Conservation (phyloP, 1,284 basidiomycete species). For the Ceratobasidium sp. region DNA sequence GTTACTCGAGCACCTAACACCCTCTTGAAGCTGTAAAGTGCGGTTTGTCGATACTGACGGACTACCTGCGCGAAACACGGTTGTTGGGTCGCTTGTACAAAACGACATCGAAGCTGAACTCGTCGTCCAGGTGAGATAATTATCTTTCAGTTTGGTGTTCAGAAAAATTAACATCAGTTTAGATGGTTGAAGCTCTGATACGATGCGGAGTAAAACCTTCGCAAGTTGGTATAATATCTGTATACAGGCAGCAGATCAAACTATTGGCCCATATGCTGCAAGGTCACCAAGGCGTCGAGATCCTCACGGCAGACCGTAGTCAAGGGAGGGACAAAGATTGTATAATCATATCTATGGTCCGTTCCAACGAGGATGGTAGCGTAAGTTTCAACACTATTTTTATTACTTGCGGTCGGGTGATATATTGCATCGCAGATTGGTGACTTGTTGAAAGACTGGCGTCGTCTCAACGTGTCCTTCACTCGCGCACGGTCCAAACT, state of each 20-base stretch:
- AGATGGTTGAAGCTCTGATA: constrained; percentile 67
- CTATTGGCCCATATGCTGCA: constrained; percentile 71
- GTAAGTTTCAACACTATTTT: constrained; percentile 59
- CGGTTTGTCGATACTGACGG: constrained; percentile 94
- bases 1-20: neutral
- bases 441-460: constrained; percentile 93
- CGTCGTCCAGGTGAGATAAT: constrained; percentile 55
- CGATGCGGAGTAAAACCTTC: constrained; percentile 70
- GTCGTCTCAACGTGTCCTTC: constrained; percentile 95
- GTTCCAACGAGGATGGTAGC: constrained; percentile 79
- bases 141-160: neutral
- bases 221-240: constrained; percentile 88
- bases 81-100: constrained; percentile 88
- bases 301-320: constrained; percentile 93
- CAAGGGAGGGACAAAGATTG: constrained; percentile 98
- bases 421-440: constrained; percentile 68
- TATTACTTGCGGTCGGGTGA: constrained; percentile 25
- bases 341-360: constrained; percentile 91
- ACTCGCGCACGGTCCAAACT: constrained; percentile 92
- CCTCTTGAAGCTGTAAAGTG: constrained; percentile 72
- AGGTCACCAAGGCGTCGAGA: constrained; percentile 72
- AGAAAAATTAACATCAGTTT: neutral
- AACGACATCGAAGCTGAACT: constrained; percentile 81
- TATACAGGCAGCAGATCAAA: constrained; percentile 96
- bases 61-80: constrained; percentile 79